phyloP scores from a whole-genome alignment of 768 basidiomycete genomes.

The Boletus rex-veris region DNA sequence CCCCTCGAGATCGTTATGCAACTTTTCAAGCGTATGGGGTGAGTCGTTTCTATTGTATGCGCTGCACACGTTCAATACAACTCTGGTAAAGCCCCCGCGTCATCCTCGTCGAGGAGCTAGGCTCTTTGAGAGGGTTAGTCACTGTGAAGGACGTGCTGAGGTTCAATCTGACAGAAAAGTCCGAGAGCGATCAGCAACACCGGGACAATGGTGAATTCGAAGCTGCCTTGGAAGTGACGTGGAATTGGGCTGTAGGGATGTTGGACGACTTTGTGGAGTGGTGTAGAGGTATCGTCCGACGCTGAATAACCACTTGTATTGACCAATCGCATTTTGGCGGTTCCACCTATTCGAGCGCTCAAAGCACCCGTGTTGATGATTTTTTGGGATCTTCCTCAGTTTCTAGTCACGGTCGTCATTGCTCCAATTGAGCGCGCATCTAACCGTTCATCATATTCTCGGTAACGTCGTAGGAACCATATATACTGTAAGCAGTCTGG shows the following conservation, averaged over 20 bases:
- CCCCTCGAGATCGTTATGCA: conserved; percentile 98
- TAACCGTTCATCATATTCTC: background rate
- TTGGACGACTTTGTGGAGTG: conserved; percentile 31
- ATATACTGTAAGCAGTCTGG: too few species aligned
- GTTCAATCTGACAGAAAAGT: conserved; percentile 65
- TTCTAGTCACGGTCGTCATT: too few species aligned
- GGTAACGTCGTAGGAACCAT: background rate
- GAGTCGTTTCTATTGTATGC: conserved; percentile 30
- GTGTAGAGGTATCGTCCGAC: conserved; percentile 24
- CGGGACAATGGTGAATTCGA: conserved; percentile 68
- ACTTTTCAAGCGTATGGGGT: conserved; percentile 98
- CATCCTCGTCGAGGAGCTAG: conserved; percentile 90
- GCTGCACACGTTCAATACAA: background rate
- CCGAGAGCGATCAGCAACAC: conserved; percentile 44
- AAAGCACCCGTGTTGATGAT: too few species aligned
- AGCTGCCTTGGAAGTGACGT: conserved; percentile 57
- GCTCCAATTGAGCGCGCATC: background rate
- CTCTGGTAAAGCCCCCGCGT: conserved; percentile 71
- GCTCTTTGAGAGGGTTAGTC: conserved; percentile 77
- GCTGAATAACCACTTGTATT: conserved; percentile 8
- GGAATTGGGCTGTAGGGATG: conserved; percentile 48
- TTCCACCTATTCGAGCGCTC: background rate
- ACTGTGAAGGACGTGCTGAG: conserved; percentile 96
- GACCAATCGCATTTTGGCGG: background rate
- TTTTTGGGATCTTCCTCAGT: too few species aligned